These are phyloP conservation scores for Hibiscus syriacus DNA, from an alignment of 345 rosid species.

Conservation along the genomic window DNA sequence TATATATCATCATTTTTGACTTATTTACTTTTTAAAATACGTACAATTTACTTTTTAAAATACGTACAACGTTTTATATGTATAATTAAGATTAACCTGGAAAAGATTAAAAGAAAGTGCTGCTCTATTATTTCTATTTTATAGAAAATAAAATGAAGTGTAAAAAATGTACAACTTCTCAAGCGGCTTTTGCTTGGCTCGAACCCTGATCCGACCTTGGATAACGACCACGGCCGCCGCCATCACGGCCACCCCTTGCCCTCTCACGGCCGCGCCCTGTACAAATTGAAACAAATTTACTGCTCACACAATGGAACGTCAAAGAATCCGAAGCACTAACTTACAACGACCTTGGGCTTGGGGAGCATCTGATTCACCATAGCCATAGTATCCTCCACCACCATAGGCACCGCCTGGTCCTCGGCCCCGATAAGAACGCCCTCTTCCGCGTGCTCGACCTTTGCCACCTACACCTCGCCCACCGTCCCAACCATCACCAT, in stretches of 20 bases:
- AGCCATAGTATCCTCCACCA: slow-evolving; percentile 23
- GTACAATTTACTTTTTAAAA: no score
- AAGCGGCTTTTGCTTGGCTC: slow-evolving; percentile 20
- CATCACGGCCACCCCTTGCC: slow-evolving; percentile 15
- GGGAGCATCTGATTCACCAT: slow-evolving; percentile 19
- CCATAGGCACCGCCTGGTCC: slow-evolving; percentile 22
- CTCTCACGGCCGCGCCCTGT: slow-evolving; percentile 28
- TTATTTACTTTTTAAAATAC: no score
- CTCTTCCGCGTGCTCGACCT: slow-evolving; percentile 27
- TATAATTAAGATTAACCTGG: no score
- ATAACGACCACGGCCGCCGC: slow-evolving; percentile 19
- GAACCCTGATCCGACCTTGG: not conserved
- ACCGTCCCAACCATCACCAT: slow-evolving; percentile 21
- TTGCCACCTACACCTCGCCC: slow-evolving; percentile 21
- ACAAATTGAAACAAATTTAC: not conserved
- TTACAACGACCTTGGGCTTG: slow-evolving; percentile 22
- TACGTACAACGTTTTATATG: no score
- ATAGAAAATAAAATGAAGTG: not conserved
- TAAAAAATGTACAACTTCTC: slow-evolving; percentile 21
- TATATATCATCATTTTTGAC: no score
- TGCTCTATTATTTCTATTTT: slow-evolving; percentile 30
- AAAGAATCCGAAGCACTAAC: slow-evolving; percentile 3
- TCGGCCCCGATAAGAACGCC: slow-evolving; percentile 20
- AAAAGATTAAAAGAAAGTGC: slow-evolving; percentile 27
- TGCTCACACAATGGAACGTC: not conserved